phyloP scores from a whole-genome alignment of 306 rosid genomes.

The Carpinus fangiana region DNA sequence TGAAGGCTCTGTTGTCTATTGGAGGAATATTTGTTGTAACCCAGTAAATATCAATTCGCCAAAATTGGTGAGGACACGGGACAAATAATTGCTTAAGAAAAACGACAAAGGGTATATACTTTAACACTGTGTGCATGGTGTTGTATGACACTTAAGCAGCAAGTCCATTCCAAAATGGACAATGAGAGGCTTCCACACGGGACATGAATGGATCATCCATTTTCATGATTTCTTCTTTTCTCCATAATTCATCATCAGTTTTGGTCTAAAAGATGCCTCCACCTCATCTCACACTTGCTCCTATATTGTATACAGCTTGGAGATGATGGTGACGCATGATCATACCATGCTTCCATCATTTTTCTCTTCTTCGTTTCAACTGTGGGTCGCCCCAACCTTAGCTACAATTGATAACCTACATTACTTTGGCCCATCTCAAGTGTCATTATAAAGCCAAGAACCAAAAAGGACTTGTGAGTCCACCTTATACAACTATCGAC shows the following conservation, averaged over 20 bases:
- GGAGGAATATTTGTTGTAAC: too few species aligned
- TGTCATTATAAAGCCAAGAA: conserved; percentile 24
- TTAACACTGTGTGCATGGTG: background rate
- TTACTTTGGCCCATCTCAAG: conserved; percentile 45
- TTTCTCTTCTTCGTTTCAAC: conserved; percentile 32
- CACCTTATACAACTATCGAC: background rate
- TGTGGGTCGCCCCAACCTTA: conserved; percentile 48
- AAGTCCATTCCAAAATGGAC: conserved; percentile 18
- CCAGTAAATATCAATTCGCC: too few species aligned
- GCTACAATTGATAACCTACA: conserved; percentile 48
- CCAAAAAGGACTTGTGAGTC: background rate
- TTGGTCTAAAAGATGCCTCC: conserved; percentile 31
- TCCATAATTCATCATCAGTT: conserved; percentile 11
- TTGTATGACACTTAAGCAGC: conserved; percentile 23
- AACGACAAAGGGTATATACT: too few species aligned
- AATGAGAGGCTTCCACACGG: conserved; percentile 43
- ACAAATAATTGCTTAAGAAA: too few species aligned
- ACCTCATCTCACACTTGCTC: conserved; percentile 12
- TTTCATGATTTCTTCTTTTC: background rate
- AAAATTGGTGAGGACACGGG: too few species aligned
- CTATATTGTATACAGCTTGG: conserved; percentile 16
- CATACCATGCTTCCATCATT: conserved; percentile 49
- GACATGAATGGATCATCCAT: conserved; percentile 23
- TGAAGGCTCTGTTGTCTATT: too few species aligned
- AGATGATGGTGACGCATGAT: conserved; percentile 26